phyloP scores from a whole-genome alignment of 139 green algal species.

The Edaphochlamys debaryana region DNA sequence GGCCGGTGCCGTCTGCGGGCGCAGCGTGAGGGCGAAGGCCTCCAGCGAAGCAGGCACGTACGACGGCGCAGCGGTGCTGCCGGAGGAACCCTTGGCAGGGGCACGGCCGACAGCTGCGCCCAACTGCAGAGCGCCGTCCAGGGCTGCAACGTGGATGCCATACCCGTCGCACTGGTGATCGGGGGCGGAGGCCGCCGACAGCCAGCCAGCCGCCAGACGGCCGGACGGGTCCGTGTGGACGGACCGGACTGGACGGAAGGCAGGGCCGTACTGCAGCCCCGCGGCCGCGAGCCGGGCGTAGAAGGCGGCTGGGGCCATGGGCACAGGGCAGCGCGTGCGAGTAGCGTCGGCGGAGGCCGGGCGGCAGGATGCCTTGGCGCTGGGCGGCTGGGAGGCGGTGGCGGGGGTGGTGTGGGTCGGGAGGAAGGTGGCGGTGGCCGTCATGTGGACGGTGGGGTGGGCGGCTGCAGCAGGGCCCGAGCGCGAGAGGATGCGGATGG shows the following conservation, averaged over 20 bases:
- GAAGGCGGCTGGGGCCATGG: constrained; percentile 36
- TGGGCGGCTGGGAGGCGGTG: no score
- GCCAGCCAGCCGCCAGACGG: background rate
- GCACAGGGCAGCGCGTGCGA: constrained; percentile 51
- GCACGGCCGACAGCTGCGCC: constrained; percentile 57
- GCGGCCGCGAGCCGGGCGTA: constrained; percentile 62
- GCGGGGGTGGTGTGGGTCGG: background rate
- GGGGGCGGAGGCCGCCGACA: background rate
- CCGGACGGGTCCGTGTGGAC: constrained; percentile 12
- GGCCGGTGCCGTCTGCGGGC: background rate
- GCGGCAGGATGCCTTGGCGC: background rate
- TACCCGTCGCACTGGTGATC: constrained; percentile 28
- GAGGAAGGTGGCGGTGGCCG: background rate
- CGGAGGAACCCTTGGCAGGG: background rate
- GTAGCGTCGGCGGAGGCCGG: constrained; percentile 42
- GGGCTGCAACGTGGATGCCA: constrained; percentile 55
- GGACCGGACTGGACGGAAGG: constrained; percentile 57
- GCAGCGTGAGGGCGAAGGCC: background rate
- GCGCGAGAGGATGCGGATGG: constrained; percentile 50
- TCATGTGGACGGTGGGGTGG: constrained; percentile 27
- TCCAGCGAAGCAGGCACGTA: constrained; percentile 70
- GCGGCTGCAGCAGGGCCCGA: background rate
- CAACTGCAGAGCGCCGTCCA: constrained; percentile 67
- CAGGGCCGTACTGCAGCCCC: constrained; percentile 77
- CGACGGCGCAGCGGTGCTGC: background rate